Conservation (phyloP, 1,139 yeast genomes). For the Barnettozyma hawaiiensis region DNA sequence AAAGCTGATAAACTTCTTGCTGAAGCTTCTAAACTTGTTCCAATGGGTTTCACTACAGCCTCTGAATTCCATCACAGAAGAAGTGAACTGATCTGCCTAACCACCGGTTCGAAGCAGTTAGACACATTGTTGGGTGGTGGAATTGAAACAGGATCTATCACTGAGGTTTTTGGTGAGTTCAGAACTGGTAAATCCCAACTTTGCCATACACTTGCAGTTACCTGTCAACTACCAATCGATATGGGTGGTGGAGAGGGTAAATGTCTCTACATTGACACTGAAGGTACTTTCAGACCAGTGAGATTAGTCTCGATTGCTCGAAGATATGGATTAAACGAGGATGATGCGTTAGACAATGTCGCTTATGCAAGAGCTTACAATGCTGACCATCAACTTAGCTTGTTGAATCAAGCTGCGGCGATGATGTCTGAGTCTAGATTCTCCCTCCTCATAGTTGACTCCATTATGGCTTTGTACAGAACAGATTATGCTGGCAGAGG, state of each 20-base stretch:
- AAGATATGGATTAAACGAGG: conserved; percentile 89
- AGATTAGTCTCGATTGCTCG: conserved; percentile 86
- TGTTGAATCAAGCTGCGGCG: conserved; percentile 84
- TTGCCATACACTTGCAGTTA: conserved; percentile 94
- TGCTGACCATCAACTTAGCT: conserved; percentile 90
- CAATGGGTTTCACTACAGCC: conserved; percentile 97
- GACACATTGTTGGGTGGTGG: conserved; percentile 97
- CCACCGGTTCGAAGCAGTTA: conserved; percentile 92
- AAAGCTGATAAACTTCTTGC: conserved; percentile 81
- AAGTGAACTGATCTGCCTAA: conserved; percentile 82
- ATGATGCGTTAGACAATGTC: conserved; percentile 90
- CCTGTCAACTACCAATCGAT: conserved; percentile 94
- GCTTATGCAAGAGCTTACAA: conserved; percentile 97
- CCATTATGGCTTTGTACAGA: conserved; percentile 93
- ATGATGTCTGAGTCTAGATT: conserved; percentile 95
- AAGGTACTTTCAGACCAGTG: conserved; percentile 92
- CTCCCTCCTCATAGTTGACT: conserved; percentile 79
- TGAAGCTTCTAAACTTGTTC: conserved; percentile 85
- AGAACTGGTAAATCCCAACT: conserved; percentile 96
- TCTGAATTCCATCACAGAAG: conserved; percentile 89
- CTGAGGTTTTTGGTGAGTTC: conserved; percentile 96
- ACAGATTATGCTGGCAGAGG: conserved; percentile 97
- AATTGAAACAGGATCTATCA: conserved; percentile 92
- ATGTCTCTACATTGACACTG: conserved; percentile 93
- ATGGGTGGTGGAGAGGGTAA: conserved; percentile 99